Evolutionary conservation across 176 grass and related monocot species (phyloP), one percentile per base, ranked within the genome.

Genomic region (Stipa capillata): DNA sequence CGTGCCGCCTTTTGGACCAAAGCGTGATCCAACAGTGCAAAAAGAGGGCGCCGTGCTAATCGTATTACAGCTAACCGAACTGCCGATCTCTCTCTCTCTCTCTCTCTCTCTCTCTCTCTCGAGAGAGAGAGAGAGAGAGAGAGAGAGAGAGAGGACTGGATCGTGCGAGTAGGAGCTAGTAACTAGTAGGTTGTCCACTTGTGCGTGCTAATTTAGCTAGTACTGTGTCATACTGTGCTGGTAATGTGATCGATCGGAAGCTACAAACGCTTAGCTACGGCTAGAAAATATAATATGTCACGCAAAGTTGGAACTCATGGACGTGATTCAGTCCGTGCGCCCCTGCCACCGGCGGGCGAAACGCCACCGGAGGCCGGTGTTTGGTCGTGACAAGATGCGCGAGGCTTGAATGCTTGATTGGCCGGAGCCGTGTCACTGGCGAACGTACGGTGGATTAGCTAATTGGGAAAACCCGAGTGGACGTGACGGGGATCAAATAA

Each of bases 1-100:
- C 50, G 15, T 82, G 55, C 65, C 42, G 63, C 64, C 56, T 83
- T 87, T 82, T 62, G 71, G 72, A 82, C 63, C 10, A 70, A 57
- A 49, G 71, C 62, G 62, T 66, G 70, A 57, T 67, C 41, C 39
- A 28, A 74, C 39, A 27, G 25, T 25, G 39, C 36, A 7, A 23
- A 32, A 53, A n/a, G n/a, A n/a, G n/a, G n/a, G n/a, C n/a, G n/a
- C n/a, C n/a, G n/a, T n/a, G n/a, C n/a, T n/a, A n/a, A n/a, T n/a
- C n/a, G n/a, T n/a, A n/a, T n/a, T n/a, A n/a, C 60, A 4, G 41
- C 55, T 34, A 64, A 73, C 79, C 71, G 71, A 77, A 64, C 65
- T 48, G 54, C 73, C 55, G n/a, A n/a, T n/a, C n/a, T n/a, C n/a
- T n/a, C n/a, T n/a, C n/a, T n/a, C n/a, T n/a, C n/a, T n/a, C n/a